Conservation (phyloP, 2,329 filamentous ascomycete genomes). For the Neopestalotiopsis sp. region DNA sequence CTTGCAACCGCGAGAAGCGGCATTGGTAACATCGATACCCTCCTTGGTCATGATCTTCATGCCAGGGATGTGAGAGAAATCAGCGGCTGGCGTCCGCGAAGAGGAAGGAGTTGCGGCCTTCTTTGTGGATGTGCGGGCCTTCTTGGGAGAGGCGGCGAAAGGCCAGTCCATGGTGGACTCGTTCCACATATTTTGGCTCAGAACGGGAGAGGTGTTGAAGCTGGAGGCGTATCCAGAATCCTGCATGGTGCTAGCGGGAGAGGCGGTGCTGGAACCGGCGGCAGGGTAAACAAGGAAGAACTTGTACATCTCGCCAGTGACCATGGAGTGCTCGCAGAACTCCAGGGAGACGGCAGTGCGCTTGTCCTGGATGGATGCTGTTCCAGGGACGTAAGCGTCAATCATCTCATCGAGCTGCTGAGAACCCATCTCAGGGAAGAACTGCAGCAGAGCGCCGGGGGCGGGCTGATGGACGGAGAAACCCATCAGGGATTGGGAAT, state of each 20-base stretch:
- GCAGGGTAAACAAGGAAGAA: slow-evolving; percentile 59
- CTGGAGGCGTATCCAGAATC: slow-evolving; percentile 53
- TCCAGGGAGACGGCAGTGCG: slow-evolving; percentile 62
- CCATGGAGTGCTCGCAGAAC: slow-evolving; percentile 58
- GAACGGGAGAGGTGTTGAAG: slow-evolving; percentile 54
- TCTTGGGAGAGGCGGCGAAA: slow-evolving; percentile 35
- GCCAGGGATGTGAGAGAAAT: slow-evolving; percentile 61
- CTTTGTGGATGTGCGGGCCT: slow-evolving; percentile 32
- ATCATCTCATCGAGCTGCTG: slow-evolving; percentile 66
- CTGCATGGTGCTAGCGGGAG: slow-evolving; percentile 49
- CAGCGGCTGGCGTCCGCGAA: slow-evolving; percentile 31
- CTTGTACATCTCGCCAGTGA: slow-evolving; percentile 64
- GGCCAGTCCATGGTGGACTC: slow-evolving; percentile 36
- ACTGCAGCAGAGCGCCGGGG: slow-evolving; percentile 63
- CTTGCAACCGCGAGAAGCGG: slow-evolving; percentile 66
- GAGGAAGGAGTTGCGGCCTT: slow-evolving; percentile 28
- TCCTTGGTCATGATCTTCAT: slow-evolving; percentile 72
- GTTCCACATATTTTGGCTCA: slow-evolving; percentile 53
- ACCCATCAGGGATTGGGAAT: slow-evolving; percentile 45
- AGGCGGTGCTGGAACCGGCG: slow-evolving; percentile 43
- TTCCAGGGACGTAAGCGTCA: slow-evolving; percentile 60
- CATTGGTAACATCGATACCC: slow-evolving; percentile 66
- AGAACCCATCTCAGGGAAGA: slow-evolving; percentile 69
- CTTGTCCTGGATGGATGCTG: slow-evolving; percentile 62
- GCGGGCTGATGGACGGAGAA: slow-evolving; percentile 66